Conservation (phyloP, 2,329 filamentous ascomycete genomes). For the Neophaeococcomyces aloes region DNA sequence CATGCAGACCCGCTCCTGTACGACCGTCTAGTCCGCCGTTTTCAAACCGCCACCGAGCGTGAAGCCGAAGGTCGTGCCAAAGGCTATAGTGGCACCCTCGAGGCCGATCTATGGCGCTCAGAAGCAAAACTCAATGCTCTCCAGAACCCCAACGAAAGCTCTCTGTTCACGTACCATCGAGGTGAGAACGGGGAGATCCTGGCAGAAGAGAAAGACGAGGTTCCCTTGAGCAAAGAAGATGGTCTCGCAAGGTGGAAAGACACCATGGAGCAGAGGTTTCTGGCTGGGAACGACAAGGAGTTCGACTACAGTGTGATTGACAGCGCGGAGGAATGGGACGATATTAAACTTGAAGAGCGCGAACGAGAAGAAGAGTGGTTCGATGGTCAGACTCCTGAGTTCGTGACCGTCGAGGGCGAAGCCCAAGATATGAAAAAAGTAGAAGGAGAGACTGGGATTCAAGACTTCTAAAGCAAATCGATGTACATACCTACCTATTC, state of each 20-base stretch:
- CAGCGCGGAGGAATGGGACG: conserved; percentile 60
- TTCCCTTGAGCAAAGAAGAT: conserved; percentile 51
- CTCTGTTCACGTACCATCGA: conserved; percentile 29
- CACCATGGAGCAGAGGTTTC: conserved; percentile 63
- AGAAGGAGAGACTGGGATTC: conserved; percentile 57
- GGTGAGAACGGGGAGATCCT: conserved; percentile 45
- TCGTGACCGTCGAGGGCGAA: conserved; percentile 42
- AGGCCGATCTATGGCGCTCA: conserved; percentile 64
- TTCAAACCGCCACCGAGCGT: conserved; percentile 21
- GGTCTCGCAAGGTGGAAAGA: conserved; percentile 59
- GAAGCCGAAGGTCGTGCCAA: conserved; percentile 54
- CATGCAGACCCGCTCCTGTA: conserved; percentile 64
- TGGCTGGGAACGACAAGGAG: conserved; percentile 63
- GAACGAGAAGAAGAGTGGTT: conserved; percentile 67
- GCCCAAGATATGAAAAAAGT: conserved; percentile 15
- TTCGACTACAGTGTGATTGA: conserved; percentile 69
- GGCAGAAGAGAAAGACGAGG: conserved; percentile 49
- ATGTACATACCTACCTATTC: not conserved
- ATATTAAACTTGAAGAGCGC: conserved; percentile 47
- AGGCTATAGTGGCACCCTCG: conserved; percentile 68
- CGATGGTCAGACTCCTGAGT: conserved; percentile 64
- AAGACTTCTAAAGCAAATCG: conserved; percentile 50
- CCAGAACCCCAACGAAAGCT: conserved; percentile 41
- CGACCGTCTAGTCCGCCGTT: conserved; percentile 62
- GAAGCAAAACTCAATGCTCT: conserved; percentile 63